Base-by-base conservation (phyloP, 2,329 filamentous ascomycete species). In the Pseudogymnoascus sp. region DNA sequence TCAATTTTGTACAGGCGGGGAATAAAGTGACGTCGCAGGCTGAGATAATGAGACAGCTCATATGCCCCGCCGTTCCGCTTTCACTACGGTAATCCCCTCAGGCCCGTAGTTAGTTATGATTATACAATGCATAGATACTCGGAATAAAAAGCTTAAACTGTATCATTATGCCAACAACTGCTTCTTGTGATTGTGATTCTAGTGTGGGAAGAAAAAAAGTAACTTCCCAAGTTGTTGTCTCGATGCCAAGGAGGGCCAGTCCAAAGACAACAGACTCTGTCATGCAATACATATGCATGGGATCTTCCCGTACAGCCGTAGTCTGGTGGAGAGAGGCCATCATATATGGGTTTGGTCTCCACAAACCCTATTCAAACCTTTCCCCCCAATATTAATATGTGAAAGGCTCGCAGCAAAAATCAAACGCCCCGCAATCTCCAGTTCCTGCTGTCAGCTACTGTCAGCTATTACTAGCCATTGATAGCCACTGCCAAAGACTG, bases 341-440 rank as follows among this genome's bases (percentile, higher is more conserved):
- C 48, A 55, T 55, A 33, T 55, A 55, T 55, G 48, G 48, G 48
- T 55, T 55, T 55, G 48, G 48, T 55, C 48, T 55, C 48, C 48
- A 55, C 48, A 55, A 55, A 55, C 48, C 48, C 48, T 55, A 55
- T 55, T 55, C 48, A 55, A 55, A 55, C 48, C 48, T 55, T 55
- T 13, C 29, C 48, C 48, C 48, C 48, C 48, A 55, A 55, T 55
- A 55, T 55, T 55, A 55, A 55, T 55, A 55, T 55, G 48, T 55
- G 29, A 55, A 55, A 33, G 48, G 48, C 40, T 55, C 48, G 48
- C 29, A 55, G 48, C 29, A 55, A 55, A 55, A 55, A n/a, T 33
- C 48, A 15, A 33, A 18, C 48, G 48, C 48, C 48, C 29, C 48
- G 29, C 48, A 55, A 55, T 55, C 48, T 55, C 48, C 48, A 55